A percentile compares a stretch with the other conserved stretches of the same genome.
Conservation (phyloP, 805 yeast genomes). For the Metschnikowia gelsemii region DNA sequence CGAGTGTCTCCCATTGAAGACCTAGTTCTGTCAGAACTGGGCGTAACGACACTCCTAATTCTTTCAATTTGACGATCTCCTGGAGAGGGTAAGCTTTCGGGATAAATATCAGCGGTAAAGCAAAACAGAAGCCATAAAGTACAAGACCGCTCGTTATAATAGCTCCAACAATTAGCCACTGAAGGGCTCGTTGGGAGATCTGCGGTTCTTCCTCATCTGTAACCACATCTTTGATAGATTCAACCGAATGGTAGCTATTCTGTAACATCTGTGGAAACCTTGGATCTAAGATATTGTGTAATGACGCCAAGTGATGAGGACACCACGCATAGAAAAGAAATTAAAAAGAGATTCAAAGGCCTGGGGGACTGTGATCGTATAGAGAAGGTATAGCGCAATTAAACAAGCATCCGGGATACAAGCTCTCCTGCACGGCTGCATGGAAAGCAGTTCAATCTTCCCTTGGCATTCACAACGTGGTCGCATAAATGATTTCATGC, state of each 20-base stretch:
- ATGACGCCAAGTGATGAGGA: too few relatives aligned
- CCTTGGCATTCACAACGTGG: too few relatives aligned
- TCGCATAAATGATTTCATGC: too few relatives aligned
- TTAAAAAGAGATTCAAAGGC: too few relatives aligned
- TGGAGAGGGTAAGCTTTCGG: conserved; percentile 32
- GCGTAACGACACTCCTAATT: conserved; percentile 25
- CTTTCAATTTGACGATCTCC: conserved; percentile 27
- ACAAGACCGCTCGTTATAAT: conserved; percentile 12
- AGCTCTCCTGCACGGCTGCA: too few relatives aligned
- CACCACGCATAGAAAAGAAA: neutral
- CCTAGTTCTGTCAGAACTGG: conserved; percentile 23
- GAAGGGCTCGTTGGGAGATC: conserved; percentile 8
- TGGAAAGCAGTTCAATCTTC: too few relatives aligned
- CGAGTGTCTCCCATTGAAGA: conserved; percentile 1
- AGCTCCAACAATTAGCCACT: conserved; percentile 9
- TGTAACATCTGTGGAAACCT: neutral
- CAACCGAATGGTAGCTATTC: conserved; percentile 7
- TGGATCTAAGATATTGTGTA: neutral
- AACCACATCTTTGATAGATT: conserved; percentile 9
- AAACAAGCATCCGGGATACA: too few relatives aligned
- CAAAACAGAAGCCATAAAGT: conserved; percentile 33
- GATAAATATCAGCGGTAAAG: conserved; percentile 34
- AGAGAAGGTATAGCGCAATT: too few relatives aligned
- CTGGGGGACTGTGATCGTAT: too few relatives aligned
- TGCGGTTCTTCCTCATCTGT: conserved; percentile 14